phyloP scores from a whole-genome alignment of 2,329 filamentous ascomycete species.

The Aspergillus pseudoterreus region DNA sequence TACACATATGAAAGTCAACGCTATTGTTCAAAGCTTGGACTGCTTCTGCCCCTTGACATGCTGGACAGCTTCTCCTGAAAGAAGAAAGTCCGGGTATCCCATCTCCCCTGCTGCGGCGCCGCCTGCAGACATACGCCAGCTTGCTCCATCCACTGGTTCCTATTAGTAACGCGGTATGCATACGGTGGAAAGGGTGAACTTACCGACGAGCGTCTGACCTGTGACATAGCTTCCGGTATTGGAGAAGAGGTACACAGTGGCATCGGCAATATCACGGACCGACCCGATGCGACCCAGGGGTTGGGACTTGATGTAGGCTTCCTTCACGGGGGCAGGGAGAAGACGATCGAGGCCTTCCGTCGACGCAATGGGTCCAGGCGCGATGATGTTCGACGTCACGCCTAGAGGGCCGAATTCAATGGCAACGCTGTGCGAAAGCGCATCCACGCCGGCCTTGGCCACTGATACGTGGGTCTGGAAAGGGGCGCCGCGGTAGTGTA shows the following conservation, averaged over 20 bases:
- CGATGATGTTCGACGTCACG: constrained; percentile 81
- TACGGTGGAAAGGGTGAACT: constrained; percentile 13
- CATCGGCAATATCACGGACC: constrained; percentile 85
- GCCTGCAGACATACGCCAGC: constrained; percentile 36
- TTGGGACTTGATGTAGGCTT: constrained; percentile 49
- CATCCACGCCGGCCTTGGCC: constrained; percentile 87
- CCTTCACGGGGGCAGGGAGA: constrained; percentile 50
- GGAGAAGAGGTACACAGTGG: constrained; percentile 83
- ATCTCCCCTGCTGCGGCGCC: constrained; percentile 34
- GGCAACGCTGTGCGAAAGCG: constrained; percentile 72
- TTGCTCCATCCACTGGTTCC: constrained; percentile 37
- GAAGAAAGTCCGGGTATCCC: constrained; percentile 57
- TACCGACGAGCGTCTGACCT: constrained; percentile 69
- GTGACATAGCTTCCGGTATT: constrained; percentile 84
- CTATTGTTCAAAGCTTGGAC: constrained; percentile 46
- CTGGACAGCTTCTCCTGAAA: constrained; percentile 51
- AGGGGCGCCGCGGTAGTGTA: constrained; percentile 84
- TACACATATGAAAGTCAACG: not conserved
- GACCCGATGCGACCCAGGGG: constrained; percentile 74
- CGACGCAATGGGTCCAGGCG: constrained; percentile 77
- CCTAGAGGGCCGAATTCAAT: constrained; percentile 89
- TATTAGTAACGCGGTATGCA: not conserved
- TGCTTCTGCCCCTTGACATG: constrained; percentile 58
- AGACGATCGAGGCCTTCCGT: constrained; percentile 77
- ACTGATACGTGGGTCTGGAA: constrained; percentile 87